Evolutionary conservation across 139 green algal genomes (phyloP), one percentile per base, ranked within the genome.

Genomic region (Astrephomene gubernaculifera): DNA sequence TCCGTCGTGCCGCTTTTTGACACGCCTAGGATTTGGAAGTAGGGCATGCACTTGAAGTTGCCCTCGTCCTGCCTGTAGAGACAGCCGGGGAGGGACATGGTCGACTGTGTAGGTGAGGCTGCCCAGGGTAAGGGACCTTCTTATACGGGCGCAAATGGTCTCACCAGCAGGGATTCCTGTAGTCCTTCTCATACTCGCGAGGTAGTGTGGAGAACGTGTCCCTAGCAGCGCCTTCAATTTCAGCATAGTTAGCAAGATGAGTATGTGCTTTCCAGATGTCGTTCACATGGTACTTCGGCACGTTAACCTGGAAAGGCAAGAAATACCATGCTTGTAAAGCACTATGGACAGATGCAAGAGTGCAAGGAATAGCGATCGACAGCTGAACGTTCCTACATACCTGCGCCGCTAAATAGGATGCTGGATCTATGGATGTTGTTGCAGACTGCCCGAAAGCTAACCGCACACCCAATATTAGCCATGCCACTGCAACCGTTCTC

Each of bases 1-100:
- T 94, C 91, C 0, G 91, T 94, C 0, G 91, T 94, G 49, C 91
- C 91, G 69, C 91, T 93, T 75, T 94, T 94, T 72, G 86, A 89
- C 2, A 91, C 88, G 12, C 88, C 88, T 17, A 91, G 75, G 39
- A 91, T 91, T 67, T 91, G 88, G 60, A 93, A 94, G 86, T 93
- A 94, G 10, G 91, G 91, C 35, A 94, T 45, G 82, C 91, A 94
- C 43, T 87, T 85, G 44, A 94, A 76, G 3, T 36, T 52, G 41
- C n/a, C 61, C 0, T 74, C 78, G 27, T 82, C 29, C 14, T 36
- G n/a, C 81, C 73, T 82, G 36, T 52, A 7, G 4, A 10, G 25
- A 52, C 9, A n/a, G 4, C 6, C 4, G 29, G 29, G n/a, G 29
- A 69, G 39, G 25, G 22, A n/a, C 22, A 6, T 9, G 19, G 57